A percentile compares a stretch with the other conserved stretches of the same genome.
These are phyloP conservation scores for Tolypocladium sp. DNA, from an alignment of 2,329 filamentous ascomycete genomes.

Conservation along the genomic window DNA sequence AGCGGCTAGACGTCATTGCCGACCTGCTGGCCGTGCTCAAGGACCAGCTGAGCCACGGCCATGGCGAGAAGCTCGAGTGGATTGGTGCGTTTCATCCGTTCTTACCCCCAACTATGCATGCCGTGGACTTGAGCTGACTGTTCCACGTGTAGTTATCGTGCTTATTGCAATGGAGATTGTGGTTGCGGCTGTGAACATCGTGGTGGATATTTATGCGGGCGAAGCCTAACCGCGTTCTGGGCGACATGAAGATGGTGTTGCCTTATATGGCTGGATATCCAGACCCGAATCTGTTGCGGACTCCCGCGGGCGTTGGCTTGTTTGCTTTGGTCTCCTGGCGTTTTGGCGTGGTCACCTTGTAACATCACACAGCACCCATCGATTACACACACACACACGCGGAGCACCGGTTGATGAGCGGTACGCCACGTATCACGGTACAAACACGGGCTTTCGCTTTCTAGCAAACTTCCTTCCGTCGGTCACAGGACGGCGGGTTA, in stretches of 20 bases:
- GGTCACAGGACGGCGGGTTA: background rate
- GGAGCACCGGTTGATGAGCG: background rate
- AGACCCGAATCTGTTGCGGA: background rate
- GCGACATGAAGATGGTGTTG: background rate
- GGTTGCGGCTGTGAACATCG: slow-evolving; percentile 86
- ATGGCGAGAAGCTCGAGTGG: slow-evolving; percentile 84
- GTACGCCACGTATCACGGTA: background rate
- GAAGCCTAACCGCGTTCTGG: slow-evolving; percentile 7
- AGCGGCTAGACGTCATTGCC: slow-evolving; percentile 78
- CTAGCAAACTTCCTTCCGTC: background rate
- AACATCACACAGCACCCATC: background rate
- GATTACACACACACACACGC: background rate
- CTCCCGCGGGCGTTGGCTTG: background rate
- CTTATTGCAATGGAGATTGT: slow-evolving; percentile 93
- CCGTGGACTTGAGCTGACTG: background rate
- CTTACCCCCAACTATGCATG: background rate
- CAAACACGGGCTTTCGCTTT: background rate
- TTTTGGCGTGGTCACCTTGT: background rate
- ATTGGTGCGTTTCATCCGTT: slow-evolving; percentile 52
- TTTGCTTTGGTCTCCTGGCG: background rate
- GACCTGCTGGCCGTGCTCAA: slow-evolving; percentile 89
- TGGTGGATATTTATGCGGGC: slow-evolving; percentile 76
- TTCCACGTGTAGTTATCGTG: slow-evolving; percentile 61
- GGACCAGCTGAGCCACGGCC: slow-evolving; percentile 88
- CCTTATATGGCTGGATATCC: background rate